Evolutionary conservation across 2,329 filamentous ascomycete species (phyloP), one percentile per base, ranked within the genome.

Genomic region (Neonectria neomacrospora): DNA sequence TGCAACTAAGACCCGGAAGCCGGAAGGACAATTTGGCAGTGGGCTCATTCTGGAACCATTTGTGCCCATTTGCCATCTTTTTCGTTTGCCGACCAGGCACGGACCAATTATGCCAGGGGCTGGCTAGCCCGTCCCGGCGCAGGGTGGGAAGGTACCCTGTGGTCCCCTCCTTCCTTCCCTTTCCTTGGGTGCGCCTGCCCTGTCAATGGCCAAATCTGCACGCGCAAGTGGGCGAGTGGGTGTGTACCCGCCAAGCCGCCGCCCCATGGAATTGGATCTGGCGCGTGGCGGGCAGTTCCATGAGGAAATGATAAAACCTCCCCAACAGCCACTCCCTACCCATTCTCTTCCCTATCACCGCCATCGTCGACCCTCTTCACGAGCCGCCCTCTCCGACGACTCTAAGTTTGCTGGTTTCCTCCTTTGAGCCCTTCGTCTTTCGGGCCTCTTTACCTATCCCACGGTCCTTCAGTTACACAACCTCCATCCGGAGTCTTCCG

Each of bases 11-110:
- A 45, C 57, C 61, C 76, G 76, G 76, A 76, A 74, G 66, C 61
- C 77, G 75, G 77, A 72, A 77, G 61, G 54, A 62, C 66, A 67
- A 63, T 66, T 68, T 62, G 57, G 41, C 55, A 67, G 75, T 79
- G 76, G 77, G 72, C 75, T 77, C 75, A 79, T 78, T 76, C 72
- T 77, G 69, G 69, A 67, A 70, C 70, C 73, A 73, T 73, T 71
- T 64, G 52, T 39, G 18, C 58, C 41, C 56, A 58, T 55, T 58
- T 54, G 23, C 60, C 64, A 65, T 70, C 60, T 67, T 64, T 65
- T 55, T 63, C 59, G 32, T 56, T 65, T 64, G 54, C 58, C 56
- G 37, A 51, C 20, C n/a, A 12, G 26, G 59, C 59, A 61, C 54
- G 54, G 60, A 32, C 60, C 60, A 54, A 50, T 62, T n/a, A 48